A percentile compares a stretch with the other conserved stretches of the same genome.
These are phyloP conservation scores for Fagopyrum homotropicum DNA, from an alignment of 148 eudicot species.

Conservation along the genomic window DNA sequence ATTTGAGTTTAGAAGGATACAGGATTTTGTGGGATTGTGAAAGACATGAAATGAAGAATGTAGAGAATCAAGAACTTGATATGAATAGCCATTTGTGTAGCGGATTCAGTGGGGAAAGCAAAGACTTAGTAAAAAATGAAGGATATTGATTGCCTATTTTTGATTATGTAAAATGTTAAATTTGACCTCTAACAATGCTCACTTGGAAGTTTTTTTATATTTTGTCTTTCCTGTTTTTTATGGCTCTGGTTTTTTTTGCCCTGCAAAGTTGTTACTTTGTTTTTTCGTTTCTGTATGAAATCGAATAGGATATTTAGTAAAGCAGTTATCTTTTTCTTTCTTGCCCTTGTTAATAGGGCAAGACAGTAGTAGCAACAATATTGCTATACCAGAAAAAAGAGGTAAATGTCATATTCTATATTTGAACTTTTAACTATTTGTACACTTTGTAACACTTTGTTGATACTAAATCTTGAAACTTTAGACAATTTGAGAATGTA, in stretches of 20 bases:
- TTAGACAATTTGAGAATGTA: too few relatives aligned
- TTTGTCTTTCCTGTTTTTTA: not conserved
- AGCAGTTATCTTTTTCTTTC: not conserved
- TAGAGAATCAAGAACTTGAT: not conserved
- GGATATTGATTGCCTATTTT: conserved; percentile 18
- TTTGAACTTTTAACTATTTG: too few relatives aligned
- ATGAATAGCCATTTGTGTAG: not conserved
- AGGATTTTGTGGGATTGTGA: not conserved
- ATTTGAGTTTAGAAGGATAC: not conserved
- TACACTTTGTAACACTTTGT: too few relatives aligned
- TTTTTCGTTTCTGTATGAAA: not conserved
- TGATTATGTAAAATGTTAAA: conserved; percentile 4
- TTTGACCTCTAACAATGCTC: conserved; percentile 3
- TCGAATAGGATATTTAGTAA: not conserved
- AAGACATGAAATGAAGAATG: not conserved
- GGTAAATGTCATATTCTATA: too few relatives aligned
- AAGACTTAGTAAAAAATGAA: conserved; percentile 46
- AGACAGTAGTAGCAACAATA: conserved; percentile 2
- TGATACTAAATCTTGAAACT: too few relatives aligned
- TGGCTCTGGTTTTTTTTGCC: not conserved
- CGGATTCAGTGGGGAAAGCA: conserved; percentile 16
- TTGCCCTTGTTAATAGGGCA: not conserved
- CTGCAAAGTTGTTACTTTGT: too few relatives aligned
- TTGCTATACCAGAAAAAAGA: not conserved
- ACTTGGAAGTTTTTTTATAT: not conserved